These are phyloP conservation scores for Sporothrix euskadiensis DNA, from an alignment of 2,329 filamentous ascomycete species.

Conservation along the genomic window DNA sequence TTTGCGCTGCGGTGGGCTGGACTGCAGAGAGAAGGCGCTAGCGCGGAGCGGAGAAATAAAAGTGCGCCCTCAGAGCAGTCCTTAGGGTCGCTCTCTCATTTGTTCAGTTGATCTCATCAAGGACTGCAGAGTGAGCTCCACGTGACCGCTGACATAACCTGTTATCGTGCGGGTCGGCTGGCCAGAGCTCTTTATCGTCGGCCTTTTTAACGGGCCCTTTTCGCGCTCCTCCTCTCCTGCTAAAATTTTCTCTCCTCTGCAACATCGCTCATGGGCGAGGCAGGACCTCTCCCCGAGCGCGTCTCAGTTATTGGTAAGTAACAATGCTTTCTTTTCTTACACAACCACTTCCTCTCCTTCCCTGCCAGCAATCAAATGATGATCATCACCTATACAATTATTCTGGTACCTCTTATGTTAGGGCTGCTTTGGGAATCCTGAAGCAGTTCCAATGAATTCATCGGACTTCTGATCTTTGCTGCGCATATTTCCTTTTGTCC, in stretches of 20 bases:
- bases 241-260: conserved; percentile 15
- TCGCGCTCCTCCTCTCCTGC: neutral
- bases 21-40: neutral
- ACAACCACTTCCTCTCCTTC: neutral
- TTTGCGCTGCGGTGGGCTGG: conserved; percentile 14
- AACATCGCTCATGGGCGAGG: conserved; percentile 9
- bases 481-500: neutral
- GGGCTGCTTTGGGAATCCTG: conserved; percentile 47
- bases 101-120: neutral
- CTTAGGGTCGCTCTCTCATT: neutral
- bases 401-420: conserved; percentile 99
- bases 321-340: neutral
- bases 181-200: conserved; percentile 14
- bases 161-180: neutral
- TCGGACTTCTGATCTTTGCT: conserved; percentile 72
- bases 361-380: conserved; percentile 56
- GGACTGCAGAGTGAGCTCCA: neutral
- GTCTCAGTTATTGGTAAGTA: conserved; percentile 21
- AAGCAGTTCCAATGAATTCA: conserved; percentile 72
- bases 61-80: neutral
- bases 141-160: conserved; percentile 12
- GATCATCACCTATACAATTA: conserved; percentile 64
- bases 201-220: conserved; percentile 10
- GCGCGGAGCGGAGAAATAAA: conserved; percentile 17
- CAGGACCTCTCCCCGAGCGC: neutral